Conservation (phyloP, 179 eudicot genomes). For the Camellia oleifera region DNA sequence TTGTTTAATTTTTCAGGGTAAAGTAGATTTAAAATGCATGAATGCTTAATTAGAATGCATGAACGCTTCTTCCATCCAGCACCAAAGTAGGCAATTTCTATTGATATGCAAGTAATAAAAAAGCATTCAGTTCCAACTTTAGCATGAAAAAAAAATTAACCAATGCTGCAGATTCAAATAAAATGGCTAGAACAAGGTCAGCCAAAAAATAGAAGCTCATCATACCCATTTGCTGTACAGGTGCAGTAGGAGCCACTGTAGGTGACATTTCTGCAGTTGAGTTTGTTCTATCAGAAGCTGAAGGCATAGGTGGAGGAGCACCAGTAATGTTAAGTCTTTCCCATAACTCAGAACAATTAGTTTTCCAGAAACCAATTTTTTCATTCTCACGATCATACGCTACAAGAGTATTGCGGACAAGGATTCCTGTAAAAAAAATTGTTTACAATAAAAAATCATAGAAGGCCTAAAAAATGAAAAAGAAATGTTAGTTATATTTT, state of each 20-base stretch:
- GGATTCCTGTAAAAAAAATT: constrained; percentile 46
- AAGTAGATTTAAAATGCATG: background rate
- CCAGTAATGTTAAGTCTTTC: constrained; percentile 51
- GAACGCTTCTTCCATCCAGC: constrained; percentile 1
- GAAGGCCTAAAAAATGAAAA: background rate
- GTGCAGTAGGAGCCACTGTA: constrained; percentile 39
- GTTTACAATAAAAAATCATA: background rate
- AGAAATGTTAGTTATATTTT: background rate
- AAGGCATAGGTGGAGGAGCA: constrained; percentile 45
- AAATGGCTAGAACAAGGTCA: background rate
- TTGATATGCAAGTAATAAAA: background rate
- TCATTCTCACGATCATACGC: constrained; percentile 86
- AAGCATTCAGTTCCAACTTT: background rate
- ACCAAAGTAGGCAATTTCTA: background rate
- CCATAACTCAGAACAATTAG: constrained; percentile 94
- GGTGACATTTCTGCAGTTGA: constrained; percentile 44
- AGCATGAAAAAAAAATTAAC: background rate
- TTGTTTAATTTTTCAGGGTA: background rate
- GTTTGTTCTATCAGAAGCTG: constrained; percentile 28
- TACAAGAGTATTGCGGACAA: constrained; percentile 92
- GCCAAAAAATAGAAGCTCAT: constrained; percentile 8
- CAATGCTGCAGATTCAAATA: background rate
- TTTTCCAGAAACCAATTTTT: constrained; percentile 95
- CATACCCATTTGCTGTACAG: constrained; percentile 45
- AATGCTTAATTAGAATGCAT: background rate